phyloP scores from a whole-genome alignment of 768 basidiomycete genomes.

The Rhizopogon vulgaris region DNA sequence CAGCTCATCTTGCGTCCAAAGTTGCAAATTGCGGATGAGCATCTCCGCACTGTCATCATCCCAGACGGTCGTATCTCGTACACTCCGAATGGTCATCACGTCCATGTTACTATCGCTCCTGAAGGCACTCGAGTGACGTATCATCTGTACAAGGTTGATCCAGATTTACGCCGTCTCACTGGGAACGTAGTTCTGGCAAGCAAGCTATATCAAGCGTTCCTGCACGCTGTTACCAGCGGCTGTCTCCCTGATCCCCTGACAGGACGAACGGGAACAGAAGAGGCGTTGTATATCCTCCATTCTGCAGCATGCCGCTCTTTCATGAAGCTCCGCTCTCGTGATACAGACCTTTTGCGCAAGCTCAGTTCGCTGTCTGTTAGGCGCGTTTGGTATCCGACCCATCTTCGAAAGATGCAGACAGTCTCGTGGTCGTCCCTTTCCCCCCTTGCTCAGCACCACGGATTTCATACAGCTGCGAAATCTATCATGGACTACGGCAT shows the following conservation, averaged over 20 bases:
- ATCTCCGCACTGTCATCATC: conserved; percentile 28
- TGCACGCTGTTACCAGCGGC: conserved; percentile 39
- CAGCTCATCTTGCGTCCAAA: conserved; percentile 35
- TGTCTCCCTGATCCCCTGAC: conserved; percentile 39
- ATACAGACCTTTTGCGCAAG: conserved; percentile 25
- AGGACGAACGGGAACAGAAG: conserved; percentile 35
- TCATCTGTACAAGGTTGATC: conserved; percentile 25
- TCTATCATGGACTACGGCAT: conserved; percentile 24
- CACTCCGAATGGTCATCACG: conserved; percentile 8
- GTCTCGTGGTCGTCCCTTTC: conserved; percentile 24
- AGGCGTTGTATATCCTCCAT: conserved; percentile 33
- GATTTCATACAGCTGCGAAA: conserved; percentile 16
- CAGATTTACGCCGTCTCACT: conserved; percentile 22
- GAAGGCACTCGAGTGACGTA: conserved; percentile 8
- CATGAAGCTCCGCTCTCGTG: conserved; percentile 23
- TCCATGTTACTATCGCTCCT: conserved; percentile 10
- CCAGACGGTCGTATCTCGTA: conserved; percentile 28
- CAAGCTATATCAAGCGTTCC: conserved; percentile 32
- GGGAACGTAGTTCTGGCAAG: conserved; percentile 21
- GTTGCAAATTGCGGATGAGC: neutral
- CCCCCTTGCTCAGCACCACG: conserved; percentile 25
- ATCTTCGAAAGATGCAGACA: conserved; percentile 33
- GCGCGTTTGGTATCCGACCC: conserved; percentile 32
- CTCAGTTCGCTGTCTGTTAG: conserved; percentile 30
- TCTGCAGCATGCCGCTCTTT: conserved; percentile 37